phyloP scores from a whole-genome alignment of 176 grass and related monocot genomes.

The Carex kokanica region DNA sequence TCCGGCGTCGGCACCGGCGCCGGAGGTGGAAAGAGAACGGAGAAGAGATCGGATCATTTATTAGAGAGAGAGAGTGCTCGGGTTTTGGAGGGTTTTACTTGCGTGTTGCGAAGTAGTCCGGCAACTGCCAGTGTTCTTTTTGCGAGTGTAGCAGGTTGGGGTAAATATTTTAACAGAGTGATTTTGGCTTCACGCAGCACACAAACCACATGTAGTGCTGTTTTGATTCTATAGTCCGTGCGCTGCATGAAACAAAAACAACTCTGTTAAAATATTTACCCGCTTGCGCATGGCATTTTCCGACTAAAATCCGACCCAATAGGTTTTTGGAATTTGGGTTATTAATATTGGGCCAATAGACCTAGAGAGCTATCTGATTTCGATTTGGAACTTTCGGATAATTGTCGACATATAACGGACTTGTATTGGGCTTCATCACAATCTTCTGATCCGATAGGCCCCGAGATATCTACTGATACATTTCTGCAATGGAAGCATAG shows the following conservation, averaged over 20 bases:
- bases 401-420: background rate
- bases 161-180: too few species aligned
- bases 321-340: background rate
- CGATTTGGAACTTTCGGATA: background rate
- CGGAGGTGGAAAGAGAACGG: constrained; percentile 46
- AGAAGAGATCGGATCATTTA: constrained; percentile 43
- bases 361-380: background rate
- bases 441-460: background rate
- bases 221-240: too few species aligned
- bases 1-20: constrained; percentile 26
- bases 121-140: background rate
- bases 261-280: too few species aligned
- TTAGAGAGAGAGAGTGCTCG: background rate
- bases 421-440: background rate
- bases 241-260: too few species aligned
- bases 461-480: too few species aligned
- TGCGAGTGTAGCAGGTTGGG: background rate
- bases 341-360: background rate
- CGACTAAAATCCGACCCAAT: background rate
- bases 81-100: constrained; percentile 15
- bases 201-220: too few species aligned
- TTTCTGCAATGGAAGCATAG: too few species aligned
- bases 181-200: too few species aligned
- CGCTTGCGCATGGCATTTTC: too few species aligned
- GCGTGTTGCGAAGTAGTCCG: background rate